phyloP scores from a whole-genome alignment of 2,329 filamentous ascomycete species.

The Bipolaris gigantea region DNA sequence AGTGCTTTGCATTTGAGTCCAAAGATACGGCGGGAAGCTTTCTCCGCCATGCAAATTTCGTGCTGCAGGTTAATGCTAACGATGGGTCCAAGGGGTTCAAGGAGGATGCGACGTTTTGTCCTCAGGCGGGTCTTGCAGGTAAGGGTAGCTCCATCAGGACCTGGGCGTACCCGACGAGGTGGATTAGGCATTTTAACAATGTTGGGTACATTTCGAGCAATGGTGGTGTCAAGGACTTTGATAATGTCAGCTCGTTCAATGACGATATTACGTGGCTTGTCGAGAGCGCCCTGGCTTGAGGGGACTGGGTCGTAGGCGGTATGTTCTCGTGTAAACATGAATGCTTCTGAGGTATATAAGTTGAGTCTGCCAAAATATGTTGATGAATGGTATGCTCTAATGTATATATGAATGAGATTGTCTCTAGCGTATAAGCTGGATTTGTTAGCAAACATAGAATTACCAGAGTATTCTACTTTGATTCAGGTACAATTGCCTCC shows the following conservation, averaged over 20 bases:
- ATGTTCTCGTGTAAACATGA: not conserved
- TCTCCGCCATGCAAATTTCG: constrained; percentile 60
- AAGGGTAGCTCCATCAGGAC: constrained; percentile 57
- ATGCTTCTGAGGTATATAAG: not conserved
- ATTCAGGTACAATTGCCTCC: no score
- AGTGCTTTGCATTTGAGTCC: constrained; percentile 64
- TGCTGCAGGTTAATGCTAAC: constrained; percentile 53
- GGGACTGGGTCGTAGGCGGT: not conserved
- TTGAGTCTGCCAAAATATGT: no score
- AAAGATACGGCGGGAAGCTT: constrained; percentile 61
- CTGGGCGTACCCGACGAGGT: constrained; percentile 64
- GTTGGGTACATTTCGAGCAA: constrained; percentile 56
- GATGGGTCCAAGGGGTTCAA: constrained; percentile 60
- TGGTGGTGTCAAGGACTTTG: constrained; percentile 60
- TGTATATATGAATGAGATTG: no score
- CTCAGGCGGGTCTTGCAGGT: constrained; percentile 55
- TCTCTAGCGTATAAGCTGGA: no score
- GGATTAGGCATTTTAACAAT: constrained; percentile 58
- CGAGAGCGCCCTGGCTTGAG: constrained; percentile 12
- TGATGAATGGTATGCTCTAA: no score
- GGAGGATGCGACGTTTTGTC: constrained; percentile 67
- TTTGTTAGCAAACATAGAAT: no score
- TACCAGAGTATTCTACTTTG: no score
- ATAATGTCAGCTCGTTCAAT: constrained; percentile 54
- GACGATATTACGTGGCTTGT: constrained; percentile 56